Evolutionary conservation across 2,329 filamentous ascomycete genomes (phyloP), one percentile per base, ranked within the genome.

Genomic region (Myrmaecium sp.): DNA sequence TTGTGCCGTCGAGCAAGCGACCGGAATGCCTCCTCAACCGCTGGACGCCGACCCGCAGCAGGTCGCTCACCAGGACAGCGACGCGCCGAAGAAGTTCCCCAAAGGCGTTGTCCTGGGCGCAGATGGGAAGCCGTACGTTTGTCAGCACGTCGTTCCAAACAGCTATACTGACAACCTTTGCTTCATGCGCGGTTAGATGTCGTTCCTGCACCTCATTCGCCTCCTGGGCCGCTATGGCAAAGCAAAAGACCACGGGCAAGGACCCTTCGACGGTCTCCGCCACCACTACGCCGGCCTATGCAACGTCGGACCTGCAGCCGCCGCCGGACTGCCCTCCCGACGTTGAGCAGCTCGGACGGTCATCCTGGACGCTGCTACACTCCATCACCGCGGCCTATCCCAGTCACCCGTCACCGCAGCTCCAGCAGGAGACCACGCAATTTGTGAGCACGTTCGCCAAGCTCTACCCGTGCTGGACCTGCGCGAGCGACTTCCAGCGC

Each of bases 401-500:
- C 1, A 60, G 65, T 5, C 53, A 48, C 5, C 82, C 89, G 0
- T 69, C 74, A 0, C 50, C 60, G 1, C 51, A 60, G 6, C 69
- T 93, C 40, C 82, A 94, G 47, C 57, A 58, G 16, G 77, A 94
- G 40, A 75, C 91, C 39, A 62, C 63, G 30, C 64, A 69, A 27
- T 95, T 98, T 55, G 64, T 98, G 40, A 57, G 60, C 14, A 62
- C 83, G 2, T 92, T 98, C 49, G 74, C 79, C 14, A 77, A 76
- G 38, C 55, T 95, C 12, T 98, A 98, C 46, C 89, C 89, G 4
- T 98, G 89, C 60, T 93, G 84, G 82, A 69, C 78, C 3, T 98
- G 89, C 52, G 89, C 84, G 17, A 77, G 86, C 33, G 86, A 95
- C 47, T 94, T 98, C 51, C 76, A 76, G 49, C 50, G 49, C 1